Percentiles rank a stretch among this genome's conserved stretches.
Conservation (phyloP, 192 early-diverging fungal genomes). For the Gaertneriomyces sp. region DNA sequence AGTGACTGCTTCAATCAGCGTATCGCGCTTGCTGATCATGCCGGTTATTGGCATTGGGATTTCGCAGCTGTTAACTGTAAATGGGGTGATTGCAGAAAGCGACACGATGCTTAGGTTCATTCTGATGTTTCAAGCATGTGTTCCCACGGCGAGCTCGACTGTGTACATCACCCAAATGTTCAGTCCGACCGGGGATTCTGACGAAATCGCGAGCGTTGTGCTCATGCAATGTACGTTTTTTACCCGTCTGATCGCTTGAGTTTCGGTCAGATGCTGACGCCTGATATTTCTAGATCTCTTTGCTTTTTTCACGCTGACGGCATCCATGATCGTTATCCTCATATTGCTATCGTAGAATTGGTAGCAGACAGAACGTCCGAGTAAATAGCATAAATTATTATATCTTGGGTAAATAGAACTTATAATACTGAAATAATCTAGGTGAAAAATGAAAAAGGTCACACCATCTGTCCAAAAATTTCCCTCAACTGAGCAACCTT, state of each 20-base stretch:
- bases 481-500: slow-evolving; percentile 26
- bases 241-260: background rate
- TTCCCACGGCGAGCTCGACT: slow-evolving; percentile 35
- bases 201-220: slow-evolving; percentile 35
- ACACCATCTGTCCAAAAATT: slow-evolving; percentile 18
- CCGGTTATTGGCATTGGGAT: slow-evolving; percentile 32
- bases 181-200: slow-evolving; percentile 32
- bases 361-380: no score
- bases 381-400: no score
- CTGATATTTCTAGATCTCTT: slow-evolving; percentile 12
- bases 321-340: slow-evolving; percentile 3
- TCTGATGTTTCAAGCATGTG: slow-evolving; percentile 35
- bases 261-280: slow-evolving; percentile 1
- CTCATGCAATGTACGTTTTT: slow-evolving; percentile 25
- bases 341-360: slow-evolving; percentile 1
- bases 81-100: slow-evolving; percentile 5
- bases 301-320: slow-evolving; percentile 15
- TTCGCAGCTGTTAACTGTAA: slow-evolving; percentile 19
- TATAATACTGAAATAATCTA: no score
- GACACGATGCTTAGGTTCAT: slow-evolving; percentile 41
- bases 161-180: slow-evolving; percentile 38
- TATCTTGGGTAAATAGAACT: no score
- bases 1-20: slow-evolving; percentile 17
- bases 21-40: slow-evolving; percentile 27
- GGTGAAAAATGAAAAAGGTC: background rate